A percentile compares a stretch with the other conserved stretches of the same genome.
Evolutionary conservation across 108 stramenopile species (phyloP).

Genomic region (Fistulifera pelliculosa): DNA sequence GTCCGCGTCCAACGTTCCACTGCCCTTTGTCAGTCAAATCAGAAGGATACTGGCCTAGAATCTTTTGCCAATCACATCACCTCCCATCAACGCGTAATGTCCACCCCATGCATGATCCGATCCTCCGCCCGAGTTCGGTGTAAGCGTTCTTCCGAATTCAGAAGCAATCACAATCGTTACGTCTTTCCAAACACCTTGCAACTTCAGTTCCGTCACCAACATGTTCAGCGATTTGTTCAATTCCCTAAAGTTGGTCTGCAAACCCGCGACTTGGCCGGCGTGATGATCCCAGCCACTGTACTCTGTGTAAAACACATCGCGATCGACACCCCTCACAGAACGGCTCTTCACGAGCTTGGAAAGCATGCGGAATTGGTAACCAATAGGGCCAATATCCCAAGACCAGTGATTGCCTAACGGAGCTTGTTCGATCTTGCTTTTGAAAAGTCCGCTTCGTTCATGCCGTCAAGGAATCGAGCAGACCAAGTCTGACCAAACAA

Average conservation of each 20-base stretch:
- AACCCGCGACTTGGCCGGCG: slow-evolving; percentile 12
- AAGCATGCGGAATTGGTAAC: no score
- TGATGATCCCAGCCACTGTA: slow-evolving; percentile 66
- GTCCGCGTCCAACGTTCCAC: slow-evolving; percentile 29
- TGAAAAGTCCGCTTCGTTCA: no score
- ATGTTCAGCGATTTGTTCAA: slow-evolving; percentile 36
- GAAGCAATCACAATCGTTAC: slow-evolving; percentile 47
- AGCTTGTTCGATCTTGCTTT: no score
- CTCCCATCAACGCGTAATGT: slow-evolving; percentile 23
- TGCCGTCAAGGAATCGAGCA: no score
- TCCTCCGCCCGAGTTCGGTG: slow-evolving; percentile 49
- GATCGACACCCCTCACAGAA: slow-evolving; percentile 28
- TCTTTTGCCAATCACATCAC: slow-evolving; percentile 23
- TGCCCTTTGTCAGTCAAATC: slow-evolving; percentile 18
- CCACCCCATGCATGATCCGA: slow-evolving; percentile 41
- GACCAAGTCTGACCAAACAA: no score
- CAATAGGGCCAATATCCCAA: no score
- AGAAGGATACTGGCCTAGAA: slow-evolving; percentile 30
- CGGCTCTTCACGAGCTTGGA: neutral
- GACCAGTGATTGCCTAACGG: no score
- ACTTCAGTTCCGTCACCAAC: slow-evolving; percentile 50
- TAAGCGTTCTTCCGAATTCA: slow-evolving; percentile 60
- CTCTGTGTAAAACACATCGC: slow-evolving; percentile 50
- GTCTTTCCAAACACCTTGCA: slow-evolving; percentile 36
- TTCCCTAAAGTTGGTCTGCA: slow-evolving; percentile 22